A percentile compares a stretch with the other conserved stretches of the same genome.
These are phyloP conservation scores for Hibiscus trionum DNA, from an alignment of 345 rosid species.

Conservation along the genomic window DNA sequence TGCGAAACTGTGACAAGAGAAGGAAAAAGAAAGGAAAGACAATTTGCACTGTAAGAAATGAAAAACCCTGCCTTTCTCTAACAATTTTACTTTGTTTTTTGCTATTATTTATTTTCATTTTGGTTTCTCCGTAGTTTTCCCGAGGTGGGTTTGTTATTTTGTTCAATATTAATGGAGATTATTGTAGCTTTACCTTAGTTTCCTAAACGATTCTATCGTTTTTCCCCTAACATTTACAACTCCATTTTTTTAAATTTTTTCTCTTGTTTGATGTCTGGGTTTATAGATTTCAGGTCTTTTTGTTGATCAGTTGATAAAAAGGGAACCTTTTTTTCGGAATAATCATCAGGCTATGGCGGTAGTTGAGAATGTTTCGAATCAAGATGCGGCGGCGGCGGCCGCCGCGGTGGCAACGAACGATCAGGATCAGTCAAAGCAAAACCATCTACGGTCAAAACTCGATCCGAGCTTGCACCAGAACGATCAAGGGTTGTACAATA, in stretches of 20 bases:
- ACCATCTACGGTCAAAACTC: conserved; percentile 26
- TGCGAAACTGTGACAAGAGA: not conserved
- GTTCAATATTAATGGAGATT: conserved; percentile 18
- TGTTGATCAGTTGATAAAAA: conserved; percentile 12
- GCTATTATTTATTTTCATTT: conserved; percentile 9
- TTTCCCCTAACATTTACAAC: not conserved
- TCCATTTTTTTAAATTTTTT: not conserved
- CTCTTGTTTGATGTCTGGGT: not conserved
- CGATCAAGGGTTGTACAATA: conserved; percentile 27
- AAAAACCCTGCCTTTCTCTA: not conserved
- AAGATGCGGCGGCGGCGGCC: conserved; percentile 29
- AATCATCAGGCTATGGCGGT: conserved; percentile 44
- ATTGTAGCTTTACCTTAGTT: conserved; percentile 11
- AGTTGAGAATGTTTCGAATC: conserved; percentile 35
- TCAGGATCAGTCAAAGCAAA: conserved; percentile 38
- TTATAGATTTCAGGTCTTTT: conserved; percentile 4
- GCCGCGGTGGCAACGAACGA: conserved; percentile 29
- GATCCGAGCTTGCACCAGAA: conserved; percentile 23
- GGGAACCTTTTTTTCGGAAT: not conserved
- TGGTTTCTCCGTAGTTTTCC: conserved; percentile 29
- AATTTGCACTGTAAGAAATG: not conserved
- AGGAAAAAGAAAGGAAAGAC: not conserved
- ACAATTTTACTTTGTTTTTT: conserved; percentile 2
- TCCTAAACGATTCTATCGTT: not conserved
- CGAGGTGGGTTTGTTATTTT: conserved; percentile 17